Conservation (phyloP, 345 rosid species). For the Corchorus olitorius region DNA sequence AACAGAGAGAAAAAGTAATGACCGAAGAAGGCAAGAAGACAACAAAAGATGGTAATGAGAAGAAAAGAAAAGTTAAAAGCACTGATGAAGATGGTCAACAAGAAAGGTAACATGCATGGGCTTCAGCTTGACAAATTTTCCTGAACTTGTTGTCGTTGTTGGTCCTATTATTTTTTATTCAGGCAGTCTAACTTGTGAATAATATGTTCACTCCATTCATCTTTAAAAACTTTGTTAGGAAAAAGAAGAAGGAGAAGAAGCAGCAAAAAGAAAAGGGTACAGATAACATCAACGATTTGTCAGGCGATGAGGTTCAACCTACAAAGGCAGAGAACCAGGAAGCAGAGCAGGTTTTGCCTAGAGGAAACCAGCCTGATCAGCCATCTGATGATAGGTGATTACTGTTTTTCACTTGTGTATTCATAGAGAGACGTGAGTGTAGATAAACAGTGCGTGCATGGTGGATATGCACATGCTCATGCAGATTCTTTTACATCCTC, state of each 20-base stretch:
- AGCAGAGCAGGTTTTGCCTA: constrained; percentile 31
- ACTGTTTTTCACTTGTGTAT: constrained; percentile 12
- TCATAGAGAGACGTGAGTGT: neutral
- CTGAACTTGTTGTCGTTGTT: neutral
- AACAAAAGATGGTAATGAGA: constrained; percentile 36
- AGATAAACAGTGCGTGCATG: neutral
- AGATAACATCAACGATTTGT: constrained; percentile 24
- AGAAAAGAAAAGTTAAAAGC: constrained; percentile 67
- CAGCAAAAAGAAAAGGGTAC: constrained; percentile 49
- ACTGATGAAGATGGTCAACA: constrained; percentile 51
- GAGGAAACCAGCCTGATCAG: constrained; percentile 24
- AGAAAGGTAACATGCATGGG: constrained; percentile 51
- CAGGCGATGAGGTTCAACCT: constrained; percentile 31
- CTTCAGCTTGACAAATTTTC: constrained; percentile 5
- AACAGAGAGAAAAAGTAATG: constrained; percentile 25
- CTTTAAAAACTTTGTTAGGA: constrained; percentile 43
- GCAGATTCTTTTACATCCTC: neutral
- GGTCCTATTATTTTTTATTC: constrained; percentile 1
- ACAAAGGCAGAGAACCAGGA: constrained; percentile 37
- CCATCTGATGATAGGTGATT: constrained; percentile 42
- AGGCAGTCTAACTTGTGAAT: constrained; percentile 4
- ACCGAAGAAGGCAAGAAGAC: constrained; percentile 29
- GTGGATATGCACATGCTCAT: neutral
- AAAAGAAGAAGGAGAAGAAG: constrained; percentile 54
- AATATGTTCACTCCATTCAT: neutral